These are phyloP conservation scores for Melastoma candidum DNA, from an alignment of 441 rosid genomes.

Conservation along the genomic window DNA sequence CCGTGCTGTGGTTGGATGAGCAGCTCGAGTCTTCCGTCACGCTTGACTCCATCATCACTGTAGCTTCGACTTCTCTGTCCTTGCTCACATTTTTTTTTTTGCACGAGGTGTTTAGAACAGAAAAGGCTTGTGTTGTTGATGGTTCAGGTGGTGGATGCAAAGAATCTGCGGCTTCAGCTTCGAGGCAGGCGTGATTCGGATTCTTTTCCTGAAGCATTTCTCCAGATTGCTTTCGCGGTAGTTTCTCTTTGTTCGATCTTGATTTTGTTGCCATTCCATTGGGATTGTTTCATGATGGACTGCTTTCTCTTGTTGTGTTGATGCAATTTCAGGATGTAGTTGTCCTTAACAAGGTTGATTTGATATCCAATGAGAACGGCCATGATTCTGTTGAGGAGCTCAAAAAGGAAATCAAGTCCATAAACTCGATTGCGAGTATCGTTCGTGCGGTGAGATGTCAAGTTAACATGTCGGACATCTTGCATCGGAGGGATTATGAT, in stretches of 20 bases:
- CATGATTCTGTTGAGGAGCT: slow-evolving; percentile 47
- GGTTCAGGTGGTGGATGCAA: slow-evolving; percentile 91
- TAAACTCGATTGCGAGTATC: slow-evolving; percentile 71
- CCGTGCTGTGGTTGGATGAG: slow-evolving; percentile 94
- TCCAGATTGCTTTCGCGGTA: no score
- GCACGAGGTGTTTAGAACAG: slow-evolving; percentile 23
- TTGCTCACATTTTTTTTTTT: background rate
- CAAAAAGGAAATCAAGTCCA: slow-evolving; percentile 66
- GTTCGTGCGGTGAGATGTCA: slow-evolving; percentile 59
- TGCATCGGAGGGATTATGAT: slow-evolving; percentile 77
- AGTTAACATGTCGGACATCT: slow-evolving; percentile 42
- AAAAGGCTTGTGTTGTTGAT: background rate
- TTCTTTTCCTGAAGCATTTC: slow-evolving; percentile 2
- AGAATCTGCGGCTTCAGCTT: slow-evolving; percentile 75
- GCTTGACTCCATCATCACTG: slow-evolving; percentile 89
- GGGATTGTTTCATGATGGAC: background rate
- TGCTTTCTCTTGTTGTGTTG: slow-evolving; percentile 14
- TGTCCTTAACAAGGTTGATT: slow-evolving; percentile 70
- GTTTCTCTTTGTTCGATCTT: no score
- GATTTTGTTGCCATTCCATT: no score
- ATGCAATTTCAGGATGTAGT: slow-evolving; percentile 64
- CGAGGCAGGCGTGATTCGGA: slow-evolving; percentile 41
- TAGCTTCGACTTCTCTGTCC: slow-evolving; percentile 15
- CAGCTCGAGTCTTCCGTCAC: slow-evolving; percentile 80
- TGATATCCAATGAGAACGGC: background rate